Evolutionary conservation across 2,329 filamentous ascomycete genomes (phyloP), one percentile per base, ranked within the genome.

Genomic region (Fusarium sp.): DNA sequence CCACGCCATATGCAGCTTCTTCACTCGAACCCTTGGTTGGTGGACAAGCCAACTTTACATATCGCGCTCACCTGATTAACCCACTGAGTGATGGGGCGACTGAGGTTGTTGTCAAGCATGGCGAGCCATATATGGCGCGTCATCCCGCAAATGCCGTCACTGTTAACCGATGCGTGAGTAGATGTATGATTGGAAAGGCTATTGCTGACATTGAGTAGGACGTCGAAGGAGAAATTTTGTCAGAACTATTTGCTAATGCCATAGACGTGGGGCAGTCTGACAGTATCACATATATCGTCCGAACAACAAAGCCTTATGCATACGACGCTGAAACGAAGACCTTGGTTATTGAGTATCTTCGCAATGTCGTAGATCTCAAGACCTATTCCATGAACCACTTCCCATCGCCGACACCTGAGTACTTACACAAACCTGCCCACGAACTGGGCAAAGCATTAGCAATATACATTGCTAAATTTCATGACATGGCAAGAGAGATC

Each of bases 101-200:
- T 1, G 22, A 42, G 7, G 49, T 67, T 4, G 25, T 67, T 15
- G 39, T 67, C 13, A 62, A 67, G 39, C 45, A 67, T 31, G 55
- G 44, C 5, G 50, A 68, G 38, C 45, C 44, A 7, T 62, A 47
- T 13, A 67, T 68, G 56, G 45, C 63, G 7, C 47, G 36, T 6
- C 45, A 68, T 20, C 45, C 63, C 4, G n/a, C 14, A 2, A 62
- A 68, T n/a, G 8, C 22, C 2, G 13, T 68, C 5, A 49, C 56
- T 1, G 41, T 44, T 3, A 18, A 57, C 18, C 41, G 65, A 13
- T 68, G 50, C 5, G 57, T 68, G 20, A n/a, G 49, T 66, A 3
- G 12, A 18, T 2, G 0, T 11, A 9, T 1, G 6, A 18, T 7
- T 6, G 25, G n/a, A 18, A 20, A 41, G 4, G 11, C 13, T 7